Evolutionary conservation across 192 early-diverging fungal species (phyloP), one percentile per base, ranked within the genome.

Genomic region (Ramicandelaber brevisporus): DNA sequence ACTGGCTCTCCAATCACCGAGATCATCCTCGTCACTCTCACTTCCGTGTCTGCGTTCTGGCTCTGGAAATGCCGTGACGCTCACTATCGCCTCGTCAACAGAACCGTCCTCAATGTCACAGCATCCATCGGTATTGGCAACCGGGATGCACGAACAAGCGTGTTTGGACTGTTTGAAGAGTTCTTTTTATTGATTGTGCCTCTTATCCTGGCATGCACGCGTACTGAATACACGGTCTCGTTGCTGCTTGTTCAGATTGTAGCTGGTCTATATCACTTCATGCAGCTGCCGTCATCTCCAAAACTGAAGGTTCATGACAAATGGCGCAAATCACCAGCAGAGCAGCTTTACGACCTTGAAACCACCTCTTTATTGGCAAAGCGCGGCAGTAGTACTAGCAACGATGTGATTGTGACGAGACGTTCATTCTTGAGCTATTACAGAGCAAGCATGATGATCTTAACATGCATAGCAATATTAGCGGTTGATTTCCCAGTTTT

Each of bases 401-500:
- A 25, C 8, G 23, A 21, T 5, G 21, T 4, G 2, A n/a, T n/a
- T n/a, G n/a, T n/a, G n/a, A n/a, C n/a, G 31, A 41, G 24, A 41
- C 46, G 38, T 43, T 41, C 55, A 33, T 75, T 65, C 20, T 32
- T 79, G 45, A 71, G 63, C 18, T 65, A 64, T 1, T 78, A 75
- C 46, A 63, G 77, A n/a, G 67, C 70, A 5, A 49, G 57, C 10
- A 73, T 75, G 53, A 78, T 81, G 68, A 53, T 73, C 23, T 33
- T 75, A 24, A 81, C 77, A 9, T 78, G 77, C 31, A 61, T 79
- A 17, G 64, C 73, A 8, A 97, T 97, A 40, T 57, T 97, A 3
- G 86, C 86, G 0, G 87, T 97, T 1, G 90, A 97, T 50, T 97
- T 97, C 47, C 50, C 61, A 10, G 57, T 81, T 15, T 90, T 97